phyloP scores from a whole-genome alignment of 1,284 basidiomycete species.

The Xerocomus nothofagi region DNA sequence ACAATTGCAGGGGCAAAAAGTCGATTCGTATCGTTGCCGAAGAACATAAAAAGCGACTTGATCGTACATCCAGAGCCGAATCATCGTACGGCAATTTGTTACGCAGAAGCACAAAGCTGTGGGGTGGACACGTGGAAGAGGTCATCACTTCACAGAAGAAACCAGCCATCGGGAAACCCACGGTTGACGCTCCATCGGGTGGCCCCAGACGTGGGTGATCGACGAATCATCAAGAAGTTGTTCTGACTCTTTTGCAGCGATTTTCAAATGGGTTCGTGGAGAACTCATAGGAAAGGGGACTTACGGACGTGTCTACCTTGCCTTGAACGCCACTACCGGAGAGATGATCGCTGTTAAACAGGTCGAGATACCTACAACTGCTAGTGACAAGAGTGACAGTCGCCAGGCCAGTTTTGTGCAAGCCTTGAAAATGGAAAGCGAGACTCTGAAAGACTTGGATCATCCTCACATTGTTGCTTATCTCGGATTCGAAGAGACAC shows the following conservation, averaged over 20 bases:
- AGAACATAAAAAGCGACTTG: conserved; percentile 70
- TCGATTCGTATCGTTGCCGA: conserved; percentile 92
- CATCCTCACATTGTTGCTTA: conserved; percentile 98
- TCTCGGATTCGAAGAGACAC: conserved; percentile 95
- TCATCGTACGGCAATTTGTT: conserved; percentile 51
- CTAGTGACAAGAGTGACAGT: conserved; percentile 85
- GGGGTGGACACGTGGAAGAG: conserved; percentile 93
- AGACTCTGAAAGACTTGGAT: conserved; percentile 93
- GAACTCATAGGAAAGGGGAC: conserved; percentile 97
- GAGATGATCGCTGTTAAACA: conserved; percentile 99
- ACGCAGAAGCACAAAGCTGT: conserved; percentile 90
- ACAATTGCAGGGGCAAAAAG: conserved; percentile 61
- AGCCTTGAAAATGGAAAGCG: conserved; percentile 91
- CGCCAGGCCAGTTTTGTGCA: conserved; percentile 87
- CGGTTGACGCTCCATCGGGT: conserved; percentile 57
- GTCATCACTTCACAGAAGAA: conserved; percentile 71
- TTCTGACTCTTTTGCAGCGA: conserved; percentile 50
- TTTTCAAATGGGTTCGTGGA: conserved; percentile 98
- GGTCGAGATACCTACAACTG: conserved; percentile 91
- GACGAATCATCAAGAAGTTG: conserved; percentile 14
- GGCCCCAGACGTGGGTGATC: conserved; percentile 58
- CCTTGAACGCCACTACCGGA: conserved; percentile 95
- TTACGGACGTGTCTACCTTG: conserved; percentile 95
- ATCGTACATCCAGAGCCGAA: conserved; percentile 56
- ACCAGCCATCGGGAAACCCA: conserved; percentile 44